These are phyloP conservation scores for Sphaerobolus stellatus DNA, from an alignment of 1,284 basidiomycete species.

Conservation along the genomic window DNA sequence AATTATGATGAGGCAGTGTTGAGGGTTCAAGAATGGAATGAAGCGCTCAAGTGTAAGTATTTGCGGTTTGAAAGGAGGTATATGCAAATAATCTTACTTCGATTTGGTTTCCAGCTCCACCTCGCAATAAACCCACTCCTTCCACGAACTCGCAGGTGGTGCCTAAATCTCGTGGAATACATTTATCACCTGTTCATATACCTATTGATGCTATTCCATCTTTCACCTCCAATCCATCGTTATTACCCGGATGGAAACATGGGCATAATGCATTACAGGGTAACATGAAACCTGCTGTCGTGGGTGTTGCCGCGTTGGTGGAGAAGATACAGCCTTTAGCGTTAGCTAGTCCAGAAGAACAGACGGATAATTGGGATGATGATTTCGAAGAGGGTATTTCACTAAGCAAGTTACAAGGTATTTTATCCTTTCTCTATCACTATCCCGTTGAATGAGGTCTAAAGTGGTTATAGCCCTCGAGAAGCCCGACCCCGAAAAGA, in stretches of 20 bases:
- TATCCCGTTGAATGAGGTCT: background rate
- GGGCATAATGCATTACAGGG: too few relatives aligned
- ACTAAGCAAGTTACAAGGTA: conserved; percentile 79
- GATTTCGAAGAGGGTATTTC: conserved; percentile 96
- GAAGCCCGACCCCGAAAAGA: too few relatives aligned
- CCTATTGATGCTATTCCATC: conserved; percentile 8
- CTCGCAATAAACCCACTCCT: conserved; percentile 43
- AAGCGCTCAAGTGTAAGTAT: conserved; percentile 85
- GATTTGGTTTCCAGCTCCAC: conserved; percentile 43
- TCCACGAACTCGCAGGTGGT: conserved; percentile 41
- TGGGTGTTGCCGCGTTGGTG: too few relatives aligned
- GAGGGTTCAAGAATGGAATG: conserved; percentile 98
- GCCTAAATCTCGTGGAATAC: conserved; percentile 15
- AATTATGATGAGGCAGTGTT: conserved; percentile 93
- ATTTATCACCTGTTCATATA: conserved; percentile 18
- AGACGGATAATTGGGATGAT: conserved; percentile 95
- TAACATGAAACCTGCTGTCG: too few relatives aligned
- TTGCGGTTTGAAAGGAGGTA: conserved; percentile 7
- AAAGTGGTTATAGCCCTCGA: conserved; percentile 51
- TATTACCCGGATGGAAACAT: conserved; percentile 9
- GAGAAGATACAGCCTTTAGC: conserved; percentile 60
- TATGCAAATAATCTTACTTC: conserved; percentile 9
- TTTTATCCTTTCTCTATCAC: conserved; percentile 10
- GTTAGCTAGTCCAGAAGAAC: conserved; percentile 71
- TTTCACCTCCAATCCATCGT: conserved; percentile 4